Conservation (phyloP, 257 asterid genomes). For the Perilla frutescens region DNA sequence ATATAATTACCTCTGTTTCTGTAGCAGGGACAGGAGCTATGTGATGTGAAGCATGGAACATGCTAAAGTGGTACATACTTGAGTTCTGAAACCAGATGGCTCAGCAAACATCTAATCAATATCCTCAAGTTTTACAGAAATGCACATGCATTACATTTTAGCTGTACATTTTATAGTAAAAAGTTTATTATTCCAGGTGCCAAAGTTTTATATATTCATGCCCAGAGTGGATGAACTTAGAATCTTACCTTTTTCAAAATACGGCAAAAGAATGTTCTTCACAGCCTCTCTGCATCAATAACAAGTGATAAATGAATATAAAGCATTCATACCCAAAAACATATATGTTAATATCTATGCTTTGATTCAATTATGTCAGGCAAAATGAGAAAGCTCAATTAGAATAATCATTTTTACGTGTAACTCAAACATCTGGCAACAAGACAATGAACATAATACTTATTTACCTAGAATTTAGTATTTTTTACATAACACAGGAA, state of each 20-base stretch:
- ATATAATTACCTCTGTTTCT: conserved; percentile 66
- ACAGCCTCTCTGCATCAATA: conserved; percentile 73
- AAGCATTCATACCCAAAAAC: conserved; percentile 27
- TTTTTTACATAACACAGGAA: neutral
- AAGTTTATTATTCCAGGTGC: neutral
- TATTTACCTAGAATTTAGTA: neutral
- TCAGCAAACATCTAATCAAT: conserved; percentile 52
- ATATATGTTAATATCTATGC: neutral
- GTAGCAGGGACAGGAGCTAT: conserved; percentile 72
- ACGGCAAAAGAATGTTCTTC: conserved; percentile 59
- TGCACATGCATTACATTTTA: conserved; percentile 3
- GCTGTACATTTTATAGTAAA: conserved; percentile 8
- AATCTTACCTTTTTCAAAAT: conserved; percentile 72
- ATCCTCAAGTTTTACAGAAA: conserved; percentile 32
- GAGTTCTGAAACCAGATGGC: conserved; percentile 99
- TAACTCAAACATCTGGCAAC: no score
- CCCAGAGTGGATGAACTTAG: conserved; percentile 21
- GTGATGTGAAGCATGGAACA: conserved; percentile 97
- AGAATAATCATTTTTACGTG: no score
- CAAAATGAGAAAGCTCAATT: no score
- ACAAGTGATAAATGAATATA: conserved; percentile 35
- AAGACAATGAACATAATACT: no score
- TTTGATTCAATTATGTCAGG: neutral
- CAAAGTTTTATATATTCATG: conserved; percentile 8
- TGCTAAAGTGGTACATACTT: conserved; percentile 87